A percentile compares a stretch with the other conserved stretches of the same genome.
phyloP scores from a whole-genome alignment of 495 filamentous ascomycete species.

The Neurospora sp. region DNA sequence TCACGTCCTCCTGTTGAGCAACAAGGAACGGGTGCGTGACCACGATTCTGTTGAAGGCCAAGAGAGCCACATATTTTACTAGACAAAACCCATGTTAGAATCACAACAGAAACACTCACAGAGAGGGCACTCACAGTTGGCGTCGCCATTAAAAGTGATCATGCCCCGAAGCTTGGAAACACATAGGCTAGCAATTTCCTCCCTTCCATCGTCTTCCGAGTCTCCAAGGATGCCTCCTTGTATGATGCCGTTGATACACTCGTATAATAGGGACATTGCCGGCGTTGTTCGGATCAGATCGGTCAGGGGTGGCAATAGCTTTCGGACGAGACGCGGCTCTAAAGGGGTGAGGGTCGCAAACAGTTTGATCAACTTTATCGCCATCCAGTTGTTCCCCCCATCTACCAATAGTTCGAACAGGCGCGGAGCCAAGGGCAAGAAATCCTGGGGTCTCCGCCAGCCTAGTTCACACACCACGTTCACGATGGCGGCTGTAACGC shows the following conservation, averaged over 20 bases:
- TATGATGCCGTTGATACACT: constrained; percentile 97
- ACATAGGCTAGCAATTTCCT: constrained; percentile 90
- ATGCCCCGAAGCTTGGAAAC: constrained; percentile 89
- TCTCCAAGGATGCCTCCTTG: constrained; percentile 86
- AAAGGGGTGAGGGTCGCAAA: constrained; percentile 92
- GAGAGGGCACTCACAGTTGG: constrained; percentile 58
- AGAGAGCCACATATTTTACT: constrained; percentile 96
- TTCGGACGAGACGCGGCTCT: constrained; percentile 82
- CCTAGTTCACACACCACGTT: constrained; percentile 96
- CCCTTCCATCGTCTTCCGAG: constrained; percentile 64
- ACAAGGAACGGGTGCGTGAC: constrained; percentile 77
- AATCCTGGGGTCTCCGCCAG: constrained; percentile 87
- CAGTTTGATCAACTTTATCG: constrained; percentile 97
- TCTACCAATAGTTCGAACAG: constrained; percentile 90
- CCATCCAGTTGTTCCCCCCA: constrained; percentile 98
- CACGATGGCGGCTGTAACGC: constrained; percentile 88
- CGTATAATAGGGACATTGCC: constrained; percentile 93
- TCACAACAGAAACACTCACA: too few relatives aligned
- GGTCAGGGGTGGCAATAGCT: constrained; percentile 88
- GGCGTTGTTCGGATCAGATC: constrained; percentile 87
- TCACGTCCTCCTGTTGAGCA: constrained; percentile 84
- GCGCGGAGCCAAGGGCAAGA: constrained; percentile 81
- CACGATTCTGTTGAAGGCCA: constrained; percentile 94
- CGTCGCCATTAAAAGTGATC: constrained; percentile 84
- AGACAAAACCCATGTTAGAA: background rate